These are phyloP conservation scores for Diplodia scrobiculata DNA, from an alignment of 2,329 filamentous ascomycete species.

Conservation along the genomic window DNA sequence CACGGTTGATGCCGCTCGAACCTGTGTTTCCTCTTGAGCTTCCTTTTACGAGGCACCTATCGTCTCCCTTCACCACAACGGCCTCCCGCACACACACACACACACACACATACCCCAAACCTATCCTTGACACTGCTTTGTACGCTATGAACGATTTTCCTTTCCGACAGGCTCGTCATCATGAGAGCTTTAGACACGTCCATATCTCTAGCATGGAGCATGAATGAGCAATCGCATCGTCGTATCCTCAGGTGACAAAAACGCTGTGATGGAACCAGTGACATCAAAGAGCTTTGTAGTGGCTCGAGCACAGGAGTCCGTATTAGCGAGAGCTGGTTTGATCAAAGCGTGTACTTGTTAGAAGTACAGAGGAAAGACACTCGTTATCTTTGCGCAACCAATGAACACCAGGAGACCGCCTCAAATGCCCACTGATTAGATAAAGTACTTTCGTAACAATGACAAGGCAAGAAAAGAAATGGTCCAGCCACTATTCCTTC, in stretches of 20 bases:
- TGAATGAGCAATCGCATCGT: not conserved
- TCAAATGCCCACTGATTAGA: not conserved
- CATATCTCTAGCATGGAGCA: not conserved
- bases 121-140: not conserved
- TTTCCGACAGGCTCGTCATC: not conserved
- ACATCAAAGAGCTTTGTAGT: not conserved
- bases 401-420: not conserved
- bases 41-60: not conserved
- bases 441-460: not conserved
- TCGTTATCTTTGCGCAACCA: not conserved
- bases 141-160: not conserved
- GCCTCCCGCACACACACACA: not conserved
- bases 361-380: not conserved
- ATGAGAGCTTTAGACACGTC: not conserved
- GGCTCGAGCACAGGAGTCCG: too few species aligned
- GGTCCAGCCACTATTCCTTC: not conserved
- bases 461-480: not conserved
- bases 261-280: not conserved
- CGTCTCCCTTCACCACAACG: not conserved
- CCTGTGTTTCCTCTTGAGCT: not conserved
- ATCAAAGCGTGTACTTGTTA: not conserved
- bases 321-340: not conserved
- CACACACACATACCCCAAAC: not conserved
- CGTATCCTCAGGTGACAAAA: not conserved
- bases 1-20: slow-evolving; percentile 43